These are phyloP conservation scores for Linanthus parryae DNA, from an alignment of 148 eudicot genomes.

Conservation along the genomic window DNA sequence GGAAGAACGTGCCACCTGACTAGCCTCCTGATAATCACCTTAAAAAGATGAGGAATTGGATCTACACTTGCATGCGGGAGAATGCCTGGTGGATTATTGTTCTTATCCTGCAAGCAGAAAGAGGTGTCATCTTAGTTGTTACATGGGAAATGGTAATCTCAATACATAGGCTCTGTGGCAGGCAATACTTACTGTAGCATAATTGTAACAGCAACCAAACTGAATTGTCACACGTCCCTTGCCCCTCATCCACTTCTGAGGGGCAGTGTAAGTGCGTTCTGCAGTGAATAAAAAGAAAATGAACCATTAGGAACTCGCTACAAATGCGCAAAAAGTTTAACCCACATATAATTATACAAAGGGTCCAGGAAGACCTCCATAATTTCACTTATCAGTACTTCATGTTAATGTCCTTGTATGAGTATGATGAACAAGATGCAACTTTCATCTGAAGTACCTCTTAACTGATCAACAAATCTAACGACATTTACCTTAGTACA, in stretches of 20 bases:
- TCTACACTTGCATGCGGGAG: constrained; percentile 62
- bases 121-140: not conserved
- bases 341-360: too few relatives aligned
- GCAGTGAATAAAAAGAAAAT: constrained; percentile 20
- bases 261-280: constrained; percentile 86
- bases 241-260: constrained; percentile 94
- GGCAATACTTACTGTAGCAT: constrained; percentile 42
- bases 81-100: constrained; percentile 92
- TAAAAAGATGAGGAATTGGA: constrained; percentile 76
- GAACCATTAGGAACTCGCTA: too few relatives aligned
- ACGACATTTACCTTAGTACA: too few relatives aligned
- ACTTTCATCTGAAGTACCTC: too few relatives aligned
- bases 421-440: too few relatives aligned
- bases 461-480: too few relatives aligned
- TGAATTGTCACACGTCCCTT: constrained; percentile 94
- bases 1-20: constrained; percentile 91
- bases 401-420: too few relatives aligned
- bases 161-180: not conserved
- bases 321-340: too few relatives aligned
- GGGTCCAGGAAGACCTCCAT: too few relatives aligned
- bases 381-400: too few relatives aligned
- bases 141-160: not conserved
- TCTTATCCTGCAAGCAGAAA: constrained; percentile 59
- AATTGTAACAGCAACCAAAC: constrained; percentile 85
- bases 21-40: constrained; percentile 76